Evolutionary conservation across 139 green algal species (phyloP).

Genomic region (Chlorella sp.): DNA sequence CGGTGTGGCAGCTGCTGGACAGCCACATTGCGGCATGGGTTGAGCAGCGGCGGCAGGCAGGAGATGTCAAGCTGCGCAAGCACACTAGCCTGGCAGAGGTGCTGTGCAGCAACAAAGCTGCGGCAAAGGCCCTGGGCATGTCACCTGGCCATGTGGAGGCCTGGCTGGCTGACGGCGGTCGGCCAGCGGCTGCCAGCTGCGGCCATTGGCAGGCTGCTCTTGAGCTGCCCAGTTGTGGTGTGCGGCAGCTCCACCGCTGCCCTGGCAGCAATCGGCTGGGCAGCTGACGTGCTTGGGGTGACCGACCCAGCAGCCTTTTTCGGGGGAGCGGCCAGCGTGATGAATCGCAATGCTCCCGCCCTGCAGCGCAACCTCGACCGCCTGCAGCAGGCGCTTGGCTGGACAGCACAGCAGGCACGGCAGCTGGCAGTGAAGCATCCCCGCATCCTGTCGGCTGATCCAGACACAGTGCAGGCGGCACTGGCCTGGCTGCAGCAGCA

Average conservation of each 20-base stretch:
- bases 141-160: background rate
- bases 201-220: background rate
- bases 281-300: background rate
- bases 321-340: background rate
- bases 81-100: background rate
- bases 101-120: background rate
- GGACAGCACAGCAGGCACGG: background rate
- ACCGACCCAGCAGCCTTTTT: background rate
- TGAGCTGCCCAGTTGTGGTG: background rate
- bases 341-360: background rate
- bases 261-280: background rate
- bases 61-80: background rate
- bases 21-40: background rate
- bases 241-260: background rate
- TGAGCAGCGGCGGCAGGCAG: background rate
- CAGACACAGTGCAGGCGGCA: background rate
- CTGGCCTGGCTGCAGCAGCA: background rate
- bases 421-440: background rate
- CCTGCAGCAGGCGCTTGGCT: background rate
- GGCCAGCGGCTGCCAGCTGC: background rate
- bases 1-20: background rate
- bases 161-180: background rate
- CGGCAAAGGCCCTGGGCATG: background rate
- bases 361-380: background rate
- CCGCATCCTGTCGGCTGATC: background rate